Evolutionary conservation across 1,139 yeast species (phyloP), one percentile per base, ranked within the genome.

Genomic region (Geotrichum restrictum): DNA sequence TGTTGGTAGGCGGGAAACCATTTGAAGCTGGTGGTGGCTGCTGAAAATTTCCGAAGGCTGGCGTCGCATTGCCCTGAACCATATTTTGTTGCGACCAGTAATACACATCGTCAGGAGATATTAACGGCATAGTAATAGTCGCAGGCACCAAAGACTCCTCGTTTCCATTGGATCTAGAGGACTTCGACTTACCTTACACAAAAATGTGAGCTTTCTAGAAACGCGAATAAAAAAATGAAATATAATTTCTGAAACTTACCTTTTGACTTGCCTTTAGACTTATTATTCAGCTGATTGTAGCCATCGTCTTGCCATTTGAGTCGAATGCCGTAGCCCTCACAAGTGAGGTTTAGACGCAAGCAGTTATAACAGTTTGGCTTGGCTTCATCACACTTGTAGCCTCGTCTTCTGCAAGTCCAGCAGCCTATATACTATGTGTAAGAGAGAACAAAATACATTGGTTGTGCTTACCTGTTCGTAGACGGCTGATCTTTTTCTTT

Each of bases 301-400:
- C 48, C 40, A 13, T 58, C 61, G 40, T 57, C 61, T n/a, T 63
- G 65, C 65, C 65, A 63, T 48, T 62, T 63, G 29, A 63, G 56
- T 34, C 66, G 56, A 36, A 63, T 62, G 10, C 63, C 66, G 46
- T 63, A 63, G 10, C 66, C 66, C 42, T 63, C 66, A 39, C 66
- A 63, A 13, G 43, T 44, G 16, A 63, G 46, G 40, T 63, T 59
- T 47, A 63, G 56, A 19, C 56, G 50, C 7, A 18, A 31, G 22
- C 56, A 54, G 44, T 54, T 54, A 33, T 54, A 32, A 38, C 56
- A 54, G 24, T 38, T 22, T 10, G 55, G 51, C 60, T 79, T 80
- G 0, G 71, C 72, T 65, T 88, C 95, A 64, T 87, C 95, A 73
- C 96, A 88, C 65, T 87, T 88, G 53, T 87, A 91, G 52, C 95